These are phyloP conservation scores for Fusarium virguliforme DNA, from an alignment of 2,329 filamentous ascomycete genomes.

Conservation along the genomic window DNA sequence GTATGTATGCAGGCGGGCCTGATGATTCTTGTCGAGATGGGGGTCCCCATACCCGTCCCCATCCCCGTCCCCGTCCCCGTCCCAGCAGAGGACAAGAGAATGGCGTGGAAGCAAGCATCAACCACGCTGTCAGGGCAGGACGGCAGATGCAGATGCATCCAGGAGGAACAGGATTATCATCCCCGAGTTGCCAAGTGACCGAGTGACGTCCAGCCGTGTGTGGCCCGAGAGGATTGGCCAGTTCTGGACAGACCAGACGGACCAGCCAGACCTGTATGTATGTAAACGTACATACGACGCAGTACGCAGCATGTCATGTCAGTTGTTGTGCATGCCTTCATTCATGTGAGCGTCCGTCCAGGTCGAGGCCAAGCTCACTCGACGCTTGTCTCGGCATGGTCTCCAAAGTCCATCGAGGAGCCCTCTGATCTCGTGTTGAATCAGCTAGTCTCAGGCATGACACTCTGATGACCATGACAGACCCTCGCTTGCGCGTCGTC, in stretches of 20 bases:
- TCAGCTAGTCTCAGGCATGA: slow-evolving; percentile 4
- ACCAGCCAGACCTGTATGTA: neutral
- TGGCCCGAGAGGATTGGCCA: neutral
- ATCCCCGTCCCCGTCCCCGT: neutral
- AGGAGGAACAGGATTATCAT: slow-evolving; percentile 18
- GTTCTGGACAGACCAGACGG: neutral
- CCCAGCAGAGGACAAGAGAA: slow-evolving; percentile 16
- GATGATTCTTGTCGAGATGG: slow-evolving; percentile 4
- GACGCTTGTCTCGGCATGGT: slow-evolving; percentile 3
- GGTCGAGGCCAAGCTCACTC: slow-evolving; percentile 1
- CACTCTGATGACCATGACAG: slow-evolving; percentile 3
- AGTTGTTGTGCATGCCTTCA: neutral
- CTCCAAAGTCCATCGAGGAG: neutral
- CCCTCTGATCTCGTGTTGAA: slow-evolving; percentile 4
- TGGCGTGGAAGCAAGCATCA: slow-evolving; percentile 42
- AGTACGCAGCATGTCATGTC: neutral
- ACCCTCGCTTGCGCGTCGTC: neutral
- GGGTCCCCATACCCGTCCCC: neutral
- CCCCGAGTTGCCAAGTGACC: slow-evolving; percentile 10
- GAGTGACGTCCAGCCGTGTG: slow-evolving; percentile 1
- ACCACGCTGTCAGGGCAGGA: slow-evolving; percentile 24
- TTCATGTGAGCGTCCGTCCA: neutral
- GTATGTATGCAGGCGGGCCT: slow-evolving; percentile 22
- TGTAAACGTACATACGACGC: neutral
- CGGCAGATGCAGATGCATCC: slow-evolving; percentile 21